A percentile compares a stretch with the other conserved stretches of the same genome.
Conservation (phyloP, 179 eudicot genomes). For the Nepenthes alata region DNA sequence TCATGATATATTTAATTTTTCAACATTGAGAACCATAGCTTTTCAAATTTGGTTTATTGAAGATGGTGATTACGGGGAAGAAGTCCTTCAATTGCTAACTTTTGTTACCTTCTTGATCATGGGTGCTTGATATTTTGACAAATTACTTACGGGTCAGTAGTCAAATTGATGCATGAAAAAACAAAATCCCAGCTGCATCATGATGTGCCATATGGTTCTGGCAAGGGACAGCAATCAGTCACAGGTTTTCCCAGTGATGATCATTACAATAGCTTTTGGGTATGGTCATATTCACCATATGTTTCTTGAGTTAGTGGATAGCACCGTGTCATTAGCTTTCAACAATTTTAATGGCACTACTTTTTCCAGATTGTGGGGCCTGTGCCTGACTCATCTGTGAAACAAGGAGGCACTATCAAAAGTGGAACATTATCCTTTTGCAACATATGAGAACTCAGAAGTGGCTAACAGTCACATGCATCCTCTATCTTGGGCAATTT, state of each 20-base stretch:
- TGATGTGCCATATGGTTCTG: constrained; percentile 96
- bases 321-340: background rate
- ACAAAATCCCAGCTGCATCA: constrained; percentile 80
- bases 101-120: background rate
- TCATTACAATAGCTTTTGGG: constrained; percentile 97
- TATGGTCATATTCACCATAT: constrained; percentile 13
- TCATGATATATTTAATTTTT: no score
- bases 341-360: background rate
- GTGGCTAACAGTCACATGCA: constrained; percentile 68
- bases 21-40: no score
- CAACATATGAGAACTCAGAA: constrained; percentile 87
- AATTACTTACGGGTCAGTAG: constrained; percentile 79
- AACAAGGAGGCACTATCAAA: constrained; percentile 71
- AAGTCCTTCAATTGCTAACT: background rate
- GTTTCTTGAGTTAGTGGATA: background rate
- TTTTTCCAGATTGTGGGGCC: constrained; percentile 61
- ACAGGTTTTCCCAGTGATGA: constrained; percentile 79
- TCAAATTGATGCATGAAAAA: constrained; percentile 87
- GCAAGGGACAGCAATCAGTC: constrained; percentile 97
- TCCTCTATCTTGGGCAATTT: constrained; percentile 9
- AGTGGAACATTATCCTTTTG: constrained; percentile 59
- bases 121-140: constrained; percentile 14
- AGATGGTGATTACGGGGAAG: no score
- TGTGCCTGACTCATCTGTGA: constrained; percentile 33
- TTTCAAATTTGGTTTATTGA: no score